Conservation (phyloP, 106 monocot species). For the Acanthochlamys bracteata region DNA sequence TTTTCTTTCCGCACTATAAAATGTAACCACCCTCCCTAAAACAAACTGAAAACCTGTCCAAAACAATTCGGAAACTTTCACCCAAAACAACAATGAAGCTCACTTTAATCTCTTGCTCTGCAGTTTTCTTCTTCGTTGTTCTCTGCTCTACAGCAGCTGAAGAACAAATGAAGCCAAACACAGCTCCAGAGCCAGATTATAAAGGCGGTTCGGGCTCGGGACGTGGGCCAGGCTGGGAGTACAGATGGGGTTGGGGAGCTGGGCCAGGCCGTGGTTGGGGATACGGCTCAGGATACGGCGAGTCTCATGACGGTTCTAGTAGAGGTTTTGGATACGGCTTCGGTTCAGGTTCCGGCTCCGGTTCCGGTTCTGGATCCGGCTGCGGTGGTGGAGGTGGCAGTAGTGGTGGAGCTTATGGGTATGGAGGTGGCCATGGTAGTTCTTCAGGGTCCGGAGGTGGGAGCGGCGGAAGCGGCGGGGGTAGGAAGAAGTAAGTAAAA, state of each 20-base stretch:
- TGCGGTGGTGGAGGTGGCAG: not conserved
- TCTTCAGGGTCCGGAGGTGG: not conserved
- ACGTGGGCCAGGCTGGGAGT: not conserved
- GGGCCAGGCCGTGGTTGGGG: not conserved
- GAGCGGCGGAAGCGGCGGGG: not conserved
- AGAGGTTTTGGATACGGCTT: not conserved
- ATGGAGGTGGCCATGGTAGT: not conserved
- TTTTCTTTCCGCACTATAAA: too few species aligned
- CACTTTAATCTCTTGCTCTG: too few species aligned
- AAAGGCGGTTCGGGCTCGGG: not conserved
- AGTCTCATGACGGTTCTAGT: not conserved
- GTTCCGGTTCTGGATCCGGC: not conserved
- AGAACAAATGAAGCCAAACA: too few species aligned
- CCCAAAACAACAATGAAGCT: too few species aligned
- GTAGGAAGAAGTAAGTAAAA: not conserved
- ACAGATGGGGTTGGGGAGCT: slow-evolving; percentile 3
- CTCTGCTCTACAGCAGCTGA: too few species aligned
- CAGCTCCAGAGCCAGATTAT: not conserved
- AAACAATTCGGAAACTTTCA: too few species aligned
- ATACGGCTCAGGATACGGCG: not conserved
- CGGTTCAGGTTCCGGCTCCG: not conserved
- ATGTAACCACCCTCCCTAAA: too few species aligned
- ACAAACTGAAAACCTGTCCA: too few species aligned
- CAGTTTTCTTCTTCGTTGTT: too few species aligned
- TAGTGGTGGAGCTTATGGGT: slow-evolving; percentile 1